These are phyloP conservation scores for Talaromyces marneffei DNA, from an alignment of 2,329 filamentous ascomycete genomes.

Conservation along the genomic window DNA sequence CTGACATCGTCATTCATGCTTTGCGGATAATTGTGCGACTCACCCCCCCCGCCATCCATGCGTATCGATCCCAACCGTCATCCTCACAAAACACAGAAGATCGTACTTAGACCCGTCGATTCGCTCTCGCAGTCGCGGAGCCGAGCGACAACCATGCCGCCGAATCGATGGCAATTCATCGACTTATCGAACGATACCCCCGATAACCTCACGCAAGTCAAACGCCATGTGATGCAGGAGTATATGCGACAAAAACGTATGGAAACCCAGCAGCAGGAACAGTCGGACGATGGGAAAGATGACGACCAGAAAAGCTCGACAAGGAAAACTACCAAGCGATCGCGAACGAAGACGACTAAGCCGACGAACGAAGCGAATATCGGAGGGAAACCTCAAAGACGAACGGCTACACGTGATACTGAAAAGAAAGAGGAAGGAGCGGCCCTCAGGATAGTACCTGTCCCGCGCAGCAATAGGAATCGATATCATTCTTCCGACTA, in stretches of 20 bases:
- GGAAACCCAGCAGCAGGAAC: slow-evolving; percentile 12
- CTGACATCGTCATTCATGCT: neutral
- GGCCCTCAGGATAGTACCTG: neutral
- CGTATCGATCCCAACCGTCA: neutral
- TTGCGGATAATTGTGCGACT: neutral
- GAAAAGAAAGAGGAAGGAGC: neutral
- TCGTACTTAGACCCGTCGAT: neutral
- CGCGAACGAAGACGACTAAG: neutral
- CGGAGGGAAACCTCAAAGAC: neutral
- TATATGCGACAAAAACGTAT: slow-evolving; percentile 34
- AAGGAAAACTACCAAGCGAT: slow-evolving; percentile 1
- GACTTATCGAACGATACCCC: slow-evolving; percentile 34
- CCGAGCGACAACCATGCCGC: slow-evolving; percentile 5
- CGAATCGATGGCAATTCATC: slow-evolving; percentile 36
- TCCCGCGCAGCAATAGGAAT: neutral
- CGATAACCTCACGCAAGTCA: slow-evolving; percentile 35
- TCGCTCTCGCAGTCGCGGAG: neutral
- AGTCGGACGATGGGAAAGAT: neutral
- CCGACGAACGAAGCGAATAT: neutral
- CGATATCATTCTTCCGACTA: neutral
- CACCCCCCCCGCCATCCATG: neutral
- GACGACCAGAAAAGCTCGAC: neutral
- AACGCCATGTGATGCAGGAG: slow-evolving; percentile 42
- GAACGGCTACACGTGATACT: neutral
- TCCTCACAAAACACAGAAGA: neutral